Percentiles rank a stretch among this genome's conserved stretches.
These are phyloP conservation scores for Mimosa bimucronata DNA, from an alignment of 306 rosid species.

Conservation along the genomic window DNA sequence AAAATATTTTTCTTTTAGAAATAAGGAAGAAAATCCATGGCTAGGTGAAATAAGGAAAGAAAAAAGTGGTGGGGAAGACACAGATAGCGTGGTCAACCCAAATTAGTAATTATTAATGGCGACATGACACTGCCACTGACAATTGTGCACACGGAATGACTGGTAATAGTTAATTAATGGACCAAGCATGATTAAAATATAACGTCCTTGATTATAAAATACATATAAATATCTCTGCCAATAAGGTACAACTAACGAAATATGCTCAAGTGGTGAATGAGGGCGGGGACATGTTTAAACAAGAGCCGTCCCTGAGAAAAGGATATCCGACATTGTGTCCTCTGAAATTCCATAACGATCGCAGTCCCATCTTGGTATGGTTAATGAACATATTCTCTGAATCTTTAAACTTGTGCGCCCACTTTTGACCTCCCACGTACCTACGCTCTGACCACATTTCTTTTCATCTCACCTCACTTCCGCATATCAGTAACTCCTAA, in stretches of 20 bases:
- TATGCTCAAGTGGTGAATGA: background rate
- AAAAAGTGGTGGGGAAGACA: background rate
- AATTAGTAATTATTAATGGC: background rate
- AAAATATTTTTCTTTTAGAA: background rate
- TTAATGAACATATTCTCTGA: background rate
- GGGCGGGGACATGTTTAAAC: constrained; percentile 36
- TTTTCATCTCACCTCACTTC: background rate
- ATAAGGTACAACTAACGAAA: background rate
- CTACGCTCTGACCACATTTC: background rate
- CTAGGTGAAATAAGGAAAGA: background rate
- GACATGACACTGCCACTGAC: background rate
- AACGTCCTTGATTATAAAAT: background rate
- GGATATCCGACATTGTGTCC: constrained; percentile 36
- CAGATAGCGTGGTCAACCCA: background rate
- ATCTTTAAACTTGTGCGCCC: background rate
- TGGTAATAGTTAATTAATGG: background rate
- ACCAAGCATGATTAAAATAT: background rate
- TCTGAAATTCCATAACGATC: constrained; percentile 1
- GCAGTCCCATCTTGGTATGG: constrained; percentile 5
- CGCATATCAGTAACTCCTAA: background rate
- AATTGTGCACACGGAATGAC: background rate
- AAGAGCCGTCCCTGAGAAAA: constrained; percentile 37
- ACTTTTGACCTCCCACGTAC: constrained; percentile 20
- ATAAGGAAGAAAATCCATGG: background rate
- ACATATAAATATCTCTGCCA: background rate